Conservation (phyloP, 176 grass and related monocot species). For the Saccharum officinarum region DNA sequence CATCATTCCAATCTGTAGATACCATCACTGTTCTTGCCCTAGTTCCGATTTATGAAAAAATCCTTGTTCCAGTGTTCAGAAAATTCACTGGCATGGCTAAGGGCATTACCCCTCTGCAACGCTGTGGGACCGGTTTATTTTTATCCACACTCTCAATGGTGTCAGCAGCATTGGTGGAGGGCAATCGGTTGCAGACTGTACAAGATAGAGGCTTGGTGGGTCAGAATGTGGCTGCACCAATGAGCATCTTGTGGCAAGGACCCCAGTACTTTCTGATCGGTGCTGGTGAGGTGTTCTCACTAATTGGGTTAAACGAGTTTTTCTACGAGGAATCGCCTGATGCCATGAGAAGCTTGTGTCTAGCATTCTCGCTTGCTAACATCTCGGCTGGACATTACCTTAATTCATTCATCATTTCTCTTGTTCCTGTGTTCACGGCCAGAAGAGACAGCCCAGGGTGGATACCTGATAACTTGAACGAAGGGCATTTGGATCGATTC, state of each 20-base stretch:
- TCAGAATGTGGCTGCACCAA: conserved; percentile 23
- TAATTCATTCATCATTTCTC: conserved; percentile 59
- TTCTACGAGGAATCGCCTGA: conserved; percentile 68
- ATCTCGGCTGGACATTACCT: conserved; percentile 50
- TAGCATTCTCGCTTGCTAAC: conserved; percentile 44
- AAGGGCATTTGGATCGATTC: conserved; percentile 67
- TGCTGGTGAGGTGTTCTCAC: conserved; percentile 50
- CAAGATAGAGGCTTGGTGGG: conserved; percentile 28
- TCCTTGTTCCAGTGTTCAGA: conserved; percentile 52
- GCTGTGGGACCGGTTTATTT: conserved; percentile 50
- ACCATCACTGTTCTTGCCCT: conserved; percentile 39
- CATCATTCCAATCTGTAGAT: conserved; percentile 56
- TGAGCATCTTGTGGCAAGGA: conserved; percentile 68
- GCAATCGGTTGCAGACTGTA: conserved; percentile 35
- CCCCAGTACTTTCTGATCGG: conserved; percentile 67
- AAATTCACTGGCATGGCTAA: conserved; percentile 45
- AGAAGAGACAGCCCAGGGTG: conserved; percentile 50
- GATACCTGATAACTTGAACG: conserved; percentile 70
- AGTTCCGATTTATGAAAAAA: conserved; percentile 54
- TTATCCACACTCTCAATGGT: conserved; percentile 53
- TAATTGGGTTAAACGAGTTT: conserved; percentile 52
- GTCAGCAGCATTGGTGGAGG: conserved; percentile 58
- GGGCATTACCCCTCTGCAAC: conserved; percentile 53
- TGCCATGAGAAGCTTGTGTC: conserved; percentile 53
- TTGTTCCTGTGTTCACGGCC: conserved; percentile 42